Percentiles rank a stretch among this genome's conserved stretches.
Conservation (phyloP, 352 stramenopile species). For the Plasmopara viticola region DNA sequence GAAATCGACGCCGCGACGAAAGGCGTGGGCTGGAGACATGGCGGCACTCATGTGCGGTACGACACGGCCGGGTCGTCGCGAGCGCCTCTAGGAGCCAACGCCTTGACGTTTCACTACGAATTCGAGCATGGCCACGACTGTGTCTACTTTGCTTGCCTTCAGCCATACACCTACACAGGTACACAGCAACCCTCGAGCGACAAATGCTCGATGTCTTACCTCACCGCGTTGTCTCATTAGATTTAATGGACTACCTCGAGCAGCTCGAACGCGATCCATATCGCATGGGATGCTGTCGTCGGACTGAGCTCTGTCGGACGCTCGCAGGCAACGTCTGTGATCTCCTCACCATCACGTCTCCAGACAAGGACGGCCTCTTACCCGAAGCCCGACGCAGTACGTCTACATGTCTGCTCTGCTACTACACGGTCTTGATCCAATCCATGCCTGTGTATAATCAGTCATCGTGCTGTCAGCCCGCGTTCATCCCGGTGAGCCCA, state of each 20-base stretch:
- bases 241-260: slow-evolving; percentile 72
- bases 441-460: slow-evolving; percentile 5
- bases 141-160: slow-evolving; percentile 79
- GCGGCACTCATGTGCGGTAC: slow-evolving; percentile 58
- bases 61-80: slow-evolving; percentile 30
- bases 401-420: background rate
- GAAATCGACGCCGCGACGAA: slow-evolving; percentile 36
- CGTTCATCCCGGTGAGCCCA: slow-evolving; percentile 87
- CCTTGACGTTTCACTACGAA: slow-evolving; percentile 63
- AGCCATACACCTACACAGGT: slow-evolving; percentile 87
- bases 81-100: slow-evolving; percentile 38
- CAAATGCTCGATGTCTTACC: too few relatives aligned
- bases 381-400: slow-evolving; percentile 47
- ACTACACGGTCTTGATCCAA: too few relatives aligned
- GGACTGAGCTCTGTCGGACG: slow-evolving; percentile 78
- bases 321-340: slow-evolving; percentile 82
- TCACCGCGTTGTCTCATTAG: too few relatives aligned
- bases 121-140: slow-evolving; percentile 62
- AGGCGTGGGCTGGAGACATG: slow-evolving; percentile 53
- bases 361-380: slow-evolving; percentile 29
- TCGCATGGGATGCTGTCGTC: slow-evolving; percentile 37
- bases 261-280: slow-evolving; percentile 44
- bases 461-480: slow-evolving; percentile 82
- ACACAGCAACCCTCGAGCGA: background rate
- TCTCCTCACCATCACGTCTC: slow-evolving; percentile 84